Conservation (phyloP, 2,329 filamentous ascomycete genomes). For the Curvularia spicifera region DNA sequence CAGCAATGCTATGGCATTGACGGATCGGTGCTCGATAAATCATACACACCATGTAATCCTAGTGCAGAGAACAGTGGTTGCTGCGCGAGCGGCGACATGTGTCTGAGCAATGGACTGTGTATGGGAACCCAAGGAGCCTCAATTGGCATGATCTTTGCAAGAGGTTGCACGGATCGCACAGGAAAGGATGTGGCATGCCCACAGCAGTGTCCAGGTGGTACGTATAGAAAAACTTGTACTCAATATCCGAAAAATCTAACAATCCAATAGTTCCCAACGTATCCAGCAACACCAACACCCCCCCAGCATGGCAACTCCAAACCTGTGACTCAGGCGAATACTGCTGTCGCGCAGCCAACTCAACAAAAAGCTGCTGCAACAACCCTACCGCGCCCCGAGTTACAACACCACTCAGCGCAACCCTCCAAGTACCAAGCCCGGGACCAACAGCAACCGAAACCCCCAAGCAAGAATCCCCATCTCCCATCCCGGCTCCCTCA, state of each 20-base stretch:
- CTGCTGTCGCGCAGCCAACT: conserved; percentile 41
- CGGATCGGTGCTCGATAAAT: conserved; percentile 36
- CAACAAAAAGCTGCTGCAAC: conserved; percentile 39
- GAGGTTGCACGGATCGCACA: conserved; percentile 46
- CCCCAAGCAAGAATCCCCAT: conserved; percentile 14
- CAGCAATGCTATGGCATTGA: conserved; percentile 43
- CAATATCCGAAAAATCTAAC: conserved; percentile 12
- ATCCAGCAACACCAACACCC: conserved; percentile 23
- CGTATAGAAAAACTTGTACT: conserved; percentile 9
- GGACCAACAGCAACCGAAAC: conserved; percentile 12
- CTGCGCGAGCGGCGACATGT: conserved; percentile 45
- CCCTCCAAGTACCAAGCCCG: conserved; percentile 24
- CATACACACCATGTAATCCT: conserved; percentile 41
- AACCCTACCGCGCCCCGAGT: conserved; percentile 34
- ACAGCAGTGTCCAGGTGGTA: conserved; percentile 41
- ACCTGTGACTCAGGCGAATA: conserved; percentile 45
- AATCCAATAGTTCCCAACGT: conserved; percentile 12
- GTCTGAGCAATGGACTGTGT: conserved; percentile 44
- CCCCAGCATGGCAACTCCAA: conserved; percentile 44
- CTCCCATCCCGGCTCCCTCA: conserved; percentile 14
- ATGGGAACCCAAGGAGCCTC: conserved; percentile 39
- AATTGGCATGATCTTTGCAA: conserved; percentile 44
- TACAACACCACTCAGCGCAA: conserved; percentile 31
- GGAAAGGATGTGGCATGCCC: conserved; percentile 40
- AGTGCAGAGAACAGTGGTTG: conserved; percentile 41